Conservation (phyloP, 345 rosid species). For the Citrus medica region DNA sequence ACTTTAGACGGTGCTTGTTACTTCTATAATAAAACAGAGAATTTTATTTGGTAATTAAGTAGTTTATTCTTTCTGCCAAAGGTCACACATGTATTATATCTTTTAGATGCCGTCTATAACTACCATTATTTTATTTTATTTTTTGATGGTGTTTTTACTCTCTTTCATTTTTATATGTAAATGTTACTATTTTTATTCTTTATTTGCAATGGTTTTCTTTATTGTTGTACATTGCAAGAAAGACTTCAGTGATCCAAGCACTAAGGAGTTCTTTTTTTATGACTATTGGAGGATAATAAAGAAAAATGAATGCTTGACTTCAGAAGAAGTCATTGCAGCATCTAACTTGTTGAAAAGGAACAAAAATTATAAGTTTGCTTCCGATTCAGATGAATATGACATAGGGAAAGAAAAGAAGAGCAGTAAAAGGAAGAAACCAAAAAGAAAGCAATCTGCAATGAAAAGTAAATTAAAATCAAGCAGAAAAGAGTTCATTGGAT, state of each 20-base stretch:
- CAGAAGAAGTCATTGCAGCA: constrained; percentile 28
- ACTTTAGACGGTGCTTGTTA: no score
- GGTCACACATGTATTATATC: no score
- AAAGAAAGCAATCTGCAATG: background rate
- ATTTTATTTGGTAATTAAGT: no score
- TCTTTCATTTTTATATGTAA: background rate
- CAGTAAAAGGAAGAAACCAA: constrained; percentile 14
- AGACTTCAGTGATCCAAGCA: constrained; percentile 30
- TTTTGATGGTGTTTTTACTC: background rate
- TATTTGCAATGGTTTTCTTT: background rate
- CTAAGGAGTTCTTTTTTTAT: constrained; percentile 34
- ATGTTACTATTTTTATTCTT: background rate
- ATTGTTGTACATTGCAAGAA: constrained; percentile 28
- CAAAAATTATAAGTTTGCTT: background rate
- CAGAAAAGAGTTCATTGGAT: no score
- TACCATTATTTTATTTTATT: no score
- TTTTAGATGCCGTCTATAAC: no score
- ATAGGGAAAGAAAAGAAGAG: constrained; percentile 10
- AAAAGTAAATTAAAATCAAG: background rate
- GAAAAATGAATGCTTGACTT: constrained; percentile 29
- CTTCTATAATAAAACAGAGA: no score
- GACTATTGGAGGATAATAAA: constrained; percentile 45
- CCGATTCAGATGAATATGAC: constrained; percentile 6
- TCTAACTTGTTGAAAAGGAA: constrained; percentile 20
- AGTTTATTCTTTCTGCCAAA: no score